A percentile compares a stretch with the other conserved stretches of the same genome.
Conservation (phyloP, 2,329 filamentous ascomycete genomes). For the Cladosporium sphaerospermum region DNA sequence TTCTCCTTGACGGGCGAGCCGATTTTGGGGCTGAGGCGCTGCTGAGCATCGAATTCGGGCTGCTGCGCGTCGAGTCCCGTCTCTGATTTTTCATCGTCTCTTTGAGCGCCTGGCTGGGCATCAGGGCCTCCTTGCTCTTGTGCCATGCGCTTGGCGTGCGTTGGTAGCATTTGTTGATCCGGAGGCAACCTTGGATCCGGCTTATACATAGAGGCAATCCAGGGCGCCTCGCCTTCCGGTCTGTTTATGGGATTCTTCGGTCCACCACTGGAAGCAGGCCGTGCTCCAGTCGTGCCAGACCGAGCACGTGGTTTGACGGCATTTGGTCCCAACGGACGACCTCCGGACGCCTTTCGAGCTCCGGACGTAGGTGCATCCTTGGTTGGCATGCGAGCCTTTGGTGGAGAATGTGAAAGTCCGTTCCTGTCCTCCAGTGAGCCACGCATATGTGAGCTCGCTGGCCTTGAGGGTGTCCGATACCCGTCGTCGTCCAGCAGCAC, state of each 20-base stretch:
- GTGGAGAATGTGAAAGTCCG: constrained; percentile 23
- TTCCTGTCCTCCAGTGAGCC: constrained; percentile 17
- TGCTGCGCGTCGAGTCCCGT: neutral
- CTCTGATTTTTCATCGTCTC: neutral
- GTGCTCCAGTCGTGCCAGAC: constrained; percentile 10
- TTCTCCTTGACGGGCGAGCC: constrained; percentile 28
- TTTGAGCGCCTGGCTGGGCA: constrained; percentile 68
- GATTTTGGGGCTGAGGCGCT: neutral
- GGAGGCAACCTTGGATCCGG: constrained; percentile 90
- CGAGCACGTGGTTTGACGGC: constrained; percentile 7
- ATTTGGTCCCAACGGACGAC: neutral
- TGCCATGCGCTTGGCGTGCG: constrained; percentile 81
- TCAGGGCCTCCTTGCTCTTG: constrained; percentile 95
- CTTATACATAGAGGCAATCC: constrained; percentile 91
- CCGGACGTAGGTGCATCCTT: constrained; percentile 33
- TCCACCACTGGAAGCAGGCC: constrained; percentile 22
- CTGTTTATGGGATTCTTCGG: constrained; percentile 59
- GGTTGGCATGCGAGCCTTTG: constrained; percentile 35
- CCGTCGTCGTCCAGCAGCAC: constrained; percentile 45
- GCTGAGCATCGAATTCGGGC: neutral
- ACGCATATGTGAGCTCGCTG: constrained; percentile 24
- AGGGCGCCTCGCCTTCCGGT: constrained; percentile 91
- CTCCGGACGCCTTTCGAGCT: constrained; percentile 18
- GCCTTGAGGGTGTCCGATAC: constrained; percentile 35
- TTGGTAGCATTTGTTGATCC: constrained; percentile 91